Conservation (phyloP, 2,329 filamentous ascomycete genomes). For the Pochonia chlamydosporia region DNA sequence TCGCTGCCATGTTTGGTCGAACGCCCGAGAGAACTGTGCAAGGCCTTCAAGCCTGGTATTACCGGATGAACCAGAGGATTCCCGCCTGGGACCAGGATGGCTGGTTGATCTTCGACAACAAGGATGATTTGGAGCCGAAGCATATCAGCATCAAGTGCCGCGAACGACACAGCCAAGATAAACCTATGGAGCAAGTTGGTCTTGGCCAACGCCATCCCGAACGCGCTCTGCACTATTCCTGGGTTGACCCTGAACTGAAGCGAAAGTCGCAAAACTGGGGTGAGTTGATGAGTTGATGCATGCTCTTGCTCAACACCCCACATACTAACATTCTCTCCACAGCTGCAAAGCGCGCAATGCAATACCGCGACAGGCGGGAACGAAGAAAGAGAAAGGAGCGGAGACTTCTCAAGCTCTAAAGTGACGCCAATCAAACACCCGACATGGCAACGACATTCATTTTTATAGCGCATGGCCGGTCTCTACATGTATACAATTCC, state of each 20-base stretch:
- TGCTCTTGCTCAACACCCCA: neutral
- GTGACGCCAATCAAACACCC: neutral
- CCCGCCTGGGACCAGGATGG: slow-evolving; percentile 34
- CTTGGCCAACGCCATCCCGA: slow-evolving; percentile 41
- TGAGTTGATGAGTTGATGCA: slow-evolving; percentile 28
- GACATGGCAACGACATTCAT: slow-evolving; percentile 9
- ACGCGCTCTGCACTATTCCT: slow-evolving; percentile 37
- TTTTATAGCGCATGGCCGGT: neutral
- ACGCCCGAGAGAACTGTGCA: slow-evolving; percentile 32
- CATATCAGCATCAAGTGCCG: slow-evolving; percentile 33
- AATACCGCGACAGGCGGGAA: slow-evolving; percentile 31
- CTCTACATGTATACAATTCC: slow-evolving; percentile 1
- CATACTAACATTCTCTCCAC: neutral
- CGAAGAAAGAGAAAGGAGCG: slow-evolving; percentile 32
- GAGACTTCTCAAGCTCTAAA: slow-evolving; percentile 28
- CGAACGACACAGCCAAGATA: slow-evolving; percentile 30
- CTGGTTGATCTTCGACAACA: slow-evolving; percentile 32
- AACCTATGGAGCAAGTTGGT: slow-evolving; percentile 29
- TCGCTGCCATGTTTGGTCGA: slow-evolving; percentile 31
- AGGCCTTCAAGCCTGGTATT: slow-evolving; percentile 38
- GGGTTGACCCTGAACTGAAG: slow-evolving; percentile 36
- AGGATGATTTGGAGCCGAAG: slow-evolving; percentile 31
- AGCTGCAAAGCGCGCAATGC: slow-evolving; percentile 28
- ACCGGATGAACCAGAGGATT: slow-evolving; percentile 36
- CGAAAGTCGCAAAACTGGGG: slow-evolving; percentile 31